phyloP scores from a whole-genome alignment of 148 eudicot species.

The Mesembryanthemum crystallinum region DNA sequence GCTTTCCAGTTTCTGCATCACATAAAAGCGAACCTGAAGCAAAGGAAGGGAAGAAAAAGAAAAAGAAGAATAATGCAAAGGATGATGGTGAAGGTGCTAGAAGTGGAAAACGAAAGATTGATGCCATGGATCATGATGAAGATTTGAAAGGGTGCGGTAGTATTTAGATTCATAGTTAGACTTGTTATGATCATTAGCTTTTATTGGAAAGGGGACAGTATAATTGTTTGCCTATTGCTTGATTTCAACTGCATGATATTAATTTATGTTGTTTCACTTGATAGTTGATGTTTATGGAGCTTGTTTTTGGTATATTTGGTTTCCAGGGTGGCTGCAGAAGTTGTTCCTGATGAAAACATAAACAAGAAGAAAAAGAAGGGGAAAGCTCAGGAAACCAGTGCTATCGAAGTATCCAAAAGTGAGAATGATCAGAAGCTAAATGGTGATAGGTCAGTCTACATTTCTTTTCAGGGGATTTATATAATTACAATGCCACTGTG shows the following conservation, averaged over 20 bases:
- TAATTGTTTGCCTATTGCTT: neutral
- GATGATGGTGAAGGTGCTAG: conserved; percentile 27
- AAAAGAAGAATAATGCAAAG: conserved; percentile 37
- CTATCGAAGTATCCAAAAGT: conserved; percentile 5
- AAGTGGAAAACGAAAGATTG: conserved; percentile 61
- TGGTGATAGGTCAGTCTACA: conserved; percentile 15
- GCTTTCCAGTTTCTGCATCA: conserved; percentile 62
- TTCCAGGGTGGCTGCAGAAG: neutral
- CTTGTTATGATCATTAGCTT: neutral
- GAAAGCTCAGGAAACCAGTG: conserved; percentile 20
- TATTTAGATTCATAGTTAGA: neutral
- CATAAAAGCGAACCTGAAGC: conserved; percentile 28
- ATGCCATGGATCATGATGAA: conserved; percentile 37
- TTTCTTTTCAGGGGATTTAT: neutral
- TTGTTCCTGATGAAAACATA: conserved; percentile 28
- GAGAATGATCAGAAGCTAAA: conserved; percentile 17
- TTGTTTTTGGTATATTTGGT: conserved; percentile 1
- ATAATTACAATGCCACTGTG: neutral
- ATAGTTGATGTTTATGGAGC: conserved; percentile 11
- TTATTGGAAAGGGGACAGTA: neutral
- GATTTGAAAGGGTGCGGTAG: conserved; percentile 47
- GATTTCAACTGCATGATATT: neutral
- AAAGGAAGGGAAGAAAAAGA: conserved; percentile 39
- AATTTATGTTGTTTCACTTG: neutral
- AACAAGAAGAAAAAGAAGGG: conserved; percentile 55